Evolutionary conservation across 257 asterid species (phyloP).

Genomic region (Coffea eugenioides): DNA sequence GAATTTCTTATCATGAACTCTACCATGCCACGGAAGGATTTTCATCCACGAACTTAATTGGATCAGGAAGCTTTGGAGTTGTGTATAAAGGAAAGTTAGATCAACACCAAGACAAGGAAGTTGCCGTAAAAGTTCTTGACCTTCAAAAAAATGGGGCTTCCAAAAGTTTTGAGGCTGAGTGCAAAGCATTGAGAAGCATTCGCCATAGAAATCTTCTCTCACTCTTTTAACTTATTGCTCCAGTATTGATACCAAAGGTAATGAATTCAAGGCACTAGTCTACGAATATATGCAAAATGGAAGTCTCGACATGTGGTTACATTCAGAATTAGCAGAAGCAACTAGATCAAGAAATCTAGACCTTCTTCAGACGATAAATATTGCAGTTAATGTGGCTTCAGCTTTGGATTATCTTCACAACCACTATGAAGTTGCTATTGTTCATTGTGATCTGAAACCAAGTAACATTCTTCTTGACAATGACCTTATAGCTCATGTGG

Average conservation of each 20-base stretch:
- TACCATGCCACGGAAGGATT: too few relatives aligned
- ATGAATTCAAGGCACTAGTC: conserved; percentile 19
- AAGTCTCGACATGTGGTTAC: conserved; percentile 17
- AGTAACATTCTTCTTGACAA: too few relatives aligned
- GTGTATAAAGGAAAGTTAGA: too few relatives aligned
- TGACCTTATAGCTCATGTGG: too few relatives aligned
- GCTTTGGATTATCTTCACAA: conserved; percentile 25
- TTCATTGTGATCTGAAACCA: conserved; percentile 12
- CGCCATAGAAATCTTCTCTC: not conserved
- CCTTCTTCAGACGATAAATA: conserved; percentile 13
- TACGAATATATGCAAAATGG: conserved; percentile 23
- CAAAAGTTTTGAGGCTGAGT: too few relatives aligned
- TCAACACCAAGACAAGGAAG: too few relatives aligned
- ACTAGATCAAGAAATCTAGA: not conserved
- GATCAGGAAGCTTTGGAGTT: too few relatives aligned
- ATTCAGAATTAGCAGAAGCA: not conserved
- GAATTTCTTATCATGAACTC: too few relatives aligned
- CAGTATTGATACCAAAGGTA: conserved; percentile 11
- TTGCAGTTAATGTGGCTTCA: conserved; percentile 13
- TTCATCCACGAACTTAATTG: too few relatives aligned
- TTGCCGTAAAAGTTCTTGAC: too few relatives aligned
- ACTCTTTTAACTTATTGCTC: conserved; percentile 16
- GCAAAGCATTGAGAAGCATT: too few relatives aligned
- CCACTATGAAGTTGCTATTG: conserved; percentile 11
- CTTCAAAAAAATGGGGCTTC: too few relatives aligned